Percentiles rank a stretch among this genome's conserved stretches.
These are phyloP conservation scores for Perkinsus olseni DNA, from an alignment of 169 alveolate genomes.

Conservation along the genomic window DNA sequence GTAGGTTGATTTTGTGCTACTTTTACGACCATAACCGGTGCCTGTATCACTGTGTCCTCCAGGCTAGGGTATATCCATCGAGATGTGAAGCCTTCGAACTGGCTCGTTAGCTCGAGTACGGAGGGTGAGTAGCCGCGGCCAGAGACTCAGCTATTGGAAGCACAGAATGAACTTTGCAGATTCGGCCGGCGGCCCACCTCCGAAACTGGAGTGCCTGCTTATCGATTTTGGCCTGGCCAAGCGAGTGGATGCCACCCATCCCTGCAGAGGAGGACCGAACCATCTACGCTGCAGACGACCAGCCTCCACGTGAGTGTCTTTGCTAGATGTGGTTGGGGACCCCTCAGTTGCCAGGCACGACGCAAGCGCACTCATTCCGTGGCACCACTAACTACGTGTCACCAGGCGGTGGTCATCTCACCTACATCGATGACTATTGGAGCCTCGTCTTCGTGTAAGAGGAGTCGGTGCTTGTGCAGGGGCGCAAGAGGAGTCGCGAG, in stretches of 20 bases:
- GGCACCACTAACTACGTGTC: neutral
- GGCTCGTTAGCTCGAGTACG: neutral
- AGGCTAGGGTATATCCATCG: neutral
- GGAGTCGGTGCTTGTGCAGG: neutral
- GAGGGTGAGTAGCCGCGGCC: neutral
- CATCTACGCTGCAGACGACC: neutral
- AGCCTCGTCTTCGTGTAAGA: neutral
- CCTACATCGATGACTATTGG: neutral
- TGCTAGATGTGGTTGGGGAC: neutral
- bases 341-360: neutral
- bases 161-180: neutral
- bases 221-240: neutral
- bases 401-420: neutral
- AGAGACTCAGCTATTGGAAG: neutral
- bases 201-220: neutral
- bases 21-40: neutral
- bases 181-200: neutral
- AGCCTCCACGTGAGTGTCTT: neutral
- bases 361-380: slow-evolving; percentile 1
- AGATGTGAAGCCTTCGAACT: neutral
- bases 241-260: neutral
- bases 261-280: neutral
- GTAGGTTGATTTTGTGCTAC: neutral
- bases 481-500: neutral
- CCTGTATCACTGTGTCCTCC: neutral